Evolutionary conservation across 345 rosid species (phyloP), one percentile per base, ranked within the genome.

Genomic region (Acer negundo): DNA sequence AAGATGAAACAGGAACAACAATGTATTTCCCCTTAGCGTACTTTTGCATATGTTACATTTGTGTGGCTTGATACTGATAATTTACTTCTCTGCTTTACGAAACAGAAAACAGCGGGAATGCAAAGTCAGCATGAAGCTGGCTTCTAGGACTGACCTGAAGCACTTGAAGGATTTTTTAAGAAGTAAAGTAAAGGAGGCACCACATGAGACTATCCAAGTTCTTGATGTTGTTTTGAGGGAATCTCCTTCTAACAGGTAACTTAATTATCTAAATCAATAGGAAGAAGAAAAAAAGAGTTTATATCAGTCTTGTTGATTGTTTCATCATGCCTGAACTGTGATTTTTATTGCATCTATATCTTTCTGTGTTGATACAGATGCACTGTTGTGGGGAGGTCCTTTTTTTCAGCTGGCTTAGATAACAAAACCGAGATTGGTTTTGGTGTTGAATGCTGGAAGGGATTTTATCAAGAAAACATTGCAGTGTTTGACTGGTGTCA

Each of bases 401-500:
- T 89, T 79, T 89, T 79, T 69, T 80, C 90, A 56, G 85, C 92
- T 82, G 79, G 82, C 69, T 78, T 89, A 10, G 87, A 89, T 20
- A 80, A 82, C 74, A 87, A 86, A 76, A 84, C 80, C 63, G 72
- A 82, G 17, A 87, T 89, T 66, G 92, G 92, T 4, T 87, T 82
- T 74, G 92, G 92, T 38, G 80, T 87, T 61, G 92, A 89, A 79
- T 82, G 90, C 62, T 89, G 92, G 92, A 84, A 87, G 31, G 92
- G 92, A 10, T 89, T 89, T 62, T 89, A 89, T 76, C 92, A 89
- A n/a, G n/a, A n/a, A n/a, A n/a, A n/a, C n/a, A n/a, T n/a, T n/a
- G n/a, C n/a, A n/a, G n/a, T n/a, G n/a, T n/a, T n/a, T n/a, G n/a
- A n/a, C n/a, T n/a, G n/a, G n/a, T n/a, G n/a, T n/a, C n/a, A n/a